Evolutionary conservation across 176 grass and related monocot genomes (phyloP).

Genomic region (Ananas comosus): DNA sequence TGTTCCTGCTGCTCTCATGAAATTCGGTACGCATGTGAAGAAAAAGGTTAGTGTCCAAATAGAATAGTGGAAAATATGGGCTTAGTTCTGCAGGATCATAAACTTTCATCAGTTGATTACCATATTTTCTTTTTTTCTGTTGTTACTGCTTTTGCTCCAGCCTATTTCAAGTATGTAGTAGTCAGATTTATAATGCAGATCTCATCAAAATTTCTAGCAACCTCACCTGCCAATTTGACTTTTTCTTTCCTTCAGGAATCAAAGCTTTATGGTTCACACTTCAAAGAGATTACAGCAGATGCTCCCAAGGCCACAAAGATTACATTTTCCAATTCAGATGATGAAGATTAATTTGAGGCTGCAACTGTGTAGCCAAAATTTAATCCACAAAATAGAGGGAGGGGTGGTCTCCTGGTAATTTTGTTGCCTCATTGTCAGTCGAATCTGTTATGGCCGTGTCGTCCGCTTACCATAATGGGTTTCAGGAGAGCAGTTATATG

Average conservation of each 20-base stretch:
- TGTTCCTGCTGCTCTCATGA: conserved; percentile 64
- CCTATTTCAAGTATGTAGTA: too few species aligned
- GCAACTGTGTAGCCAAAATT: background rate
- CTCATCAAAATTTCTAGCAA: background rate
- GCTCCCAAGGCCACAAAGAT: conserved; percentile 97
- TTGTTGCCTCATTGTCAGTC: background rate
- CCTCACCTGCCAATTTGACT: conserved; percentile 5
- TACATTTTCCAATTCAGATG: conserved; percentile 71
- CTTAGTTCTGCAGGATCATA: background rate
- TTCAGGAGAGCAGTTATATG: too few species aligned
- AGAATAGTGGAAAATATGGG: background rate
- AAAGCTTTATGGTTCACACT: conserved; percentile 83
- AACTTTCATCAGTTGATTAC: background rate
- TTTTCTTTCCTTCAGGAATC: conserved; percentile 47
- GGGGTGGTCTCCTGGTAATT: background rate
- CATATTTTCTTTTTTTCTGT: conserved; percentile 6
- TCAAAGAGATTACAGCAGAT: conserved; percentile 77
- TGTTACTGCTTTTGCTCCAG: too few species aligned
- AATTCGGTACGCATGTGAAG: conserved; percentile 98
- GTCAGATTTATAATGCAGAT: background rate
- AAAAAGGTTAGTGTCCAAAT: conserved; percentile 67
- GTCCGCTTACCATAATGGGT: too few species aligned
- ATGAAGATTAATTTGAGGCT: conserved; percentile 34
- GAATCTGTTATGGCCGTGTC: too few species aligned
- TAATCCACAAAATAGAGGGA: background rate